Base-by-base conservation (phyloP, 2,329 filamentous ascomycete genomes). In the Fonsecaea pugnacius region DNA sequence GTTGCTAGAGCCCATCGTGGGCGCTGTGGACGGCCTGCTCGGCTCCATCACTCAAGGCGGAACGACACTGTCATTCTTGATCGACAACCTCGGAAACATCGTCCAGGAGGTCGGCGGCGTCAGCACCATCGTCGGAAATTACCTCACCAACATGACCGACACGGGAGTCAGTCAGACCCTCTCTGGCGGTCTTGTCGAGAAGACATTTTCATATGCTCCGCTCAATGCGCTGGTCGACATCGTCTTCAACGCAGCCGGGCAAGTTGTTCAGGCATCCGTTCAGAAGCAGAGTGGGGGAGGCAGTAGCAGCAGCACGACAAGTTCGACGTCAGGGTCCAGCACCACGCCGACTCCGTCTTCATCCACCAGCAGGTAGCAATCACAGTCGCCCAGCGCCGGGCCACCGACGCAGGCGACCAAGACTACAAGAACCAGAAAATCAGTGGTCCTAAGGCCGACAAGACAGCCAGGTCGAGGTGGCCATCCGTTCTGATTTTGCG, bases 71-170 rank as follows among this genome's bases (percentile, higher is more conserved):
- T 83, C 81, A 67, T 86, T 86, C 76, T 66, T 86, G 43, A 78
- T 88, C 65, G 85, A 87, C 72, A 87, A 87, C 69, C 77, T 87
- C 2, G 85, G 85, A 38, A 87, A 87, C 69, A 87, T 88, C 66
- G 83, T 88, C 1, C 84, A 87, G 70, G 82, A 87, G 69, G 83
- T 86, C 0, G 78, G 78, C 0, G 82, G 81, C 24, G 82, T 85
- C 0, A 81, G 78, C 62, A 77, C 75, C 21, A 86, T 88, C 64
- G 83, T 87, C 6, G 86, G 85, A 57, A 83, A 85, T 70, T 88
- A 80, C 72, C 71, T 80, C 70, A 76, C 77, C 62, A 87, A 87
- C 74, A 87, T 88, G 85, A 87, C 84, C 5, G 76, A 78, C 64
- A 80, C 80, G 54, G 69, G 73, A 38, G 52, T 69, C 32, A 62